Conservation (phyloP, 1,284 basidiomycete species). For the Caloboletus inedulis region DNA sequence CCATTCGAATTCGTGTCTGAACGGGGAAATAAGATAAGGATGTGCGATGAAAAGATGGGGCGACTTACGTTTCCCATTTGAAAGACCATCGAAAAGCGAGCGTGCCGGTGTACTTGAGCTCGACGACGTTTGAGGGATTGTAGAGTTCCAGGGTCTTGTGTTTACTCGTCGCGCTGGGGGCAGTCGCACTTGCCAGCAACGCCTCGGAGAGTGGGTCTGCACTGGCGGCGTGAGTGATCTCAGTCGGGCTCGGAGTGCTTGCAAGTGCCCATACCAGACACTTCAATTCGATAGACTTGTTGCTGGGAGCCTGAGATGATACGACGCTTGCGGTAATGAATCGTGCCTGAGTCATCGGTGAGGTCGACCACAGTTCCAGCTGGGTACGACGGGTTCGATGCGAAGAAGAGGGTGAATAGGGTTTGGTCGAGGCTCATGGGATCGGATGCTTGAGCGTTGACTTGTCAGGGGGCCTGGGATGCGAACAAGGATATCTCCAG, state of each 20-base stretch:
- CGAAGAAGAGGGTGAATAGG: slow-evolving; percentile 70
- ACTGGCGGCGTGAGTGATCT: not conserved
- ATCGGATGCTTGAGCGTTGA: not conserved
- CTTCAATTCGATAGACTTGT: slow-evolving; percentile 54
- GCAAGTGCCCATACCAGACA: slow-evolving; percentile 52
- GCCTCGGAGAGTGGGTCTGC: slow-evolving; percentile 67
- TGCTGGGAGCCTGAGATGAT: slow-evolving; percentile 40
- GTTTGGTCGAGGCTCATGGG: slow-evolving; percentile 76
- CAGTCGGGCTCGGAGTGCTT: not conserved
- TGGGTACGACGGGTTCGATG: slow-evolving; percentile 54
- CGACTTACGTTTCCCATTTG: slow-evolving; percentile 74
- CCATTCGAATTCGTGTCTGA: slow-evolving; percentile 79
- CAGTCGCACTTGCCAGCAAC: slow-evolving; percentile 59
- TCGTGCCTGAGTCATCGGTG: slow-evolving; percentile 54
- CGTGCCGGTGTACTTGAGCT: slow-evolving; percentile 70
- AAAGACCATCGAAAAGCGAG: slow-evolving; percentile 76
- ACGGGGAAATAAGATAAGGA: not conserved
- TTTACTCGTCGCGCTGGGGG: slow-evolving; percentile 63
- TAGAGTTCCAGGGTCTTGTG: slow-evolving; percentile 69
- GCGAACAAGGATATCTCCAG: not conserved
- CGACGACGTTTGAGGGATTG: slow-evolving; percentile 68
- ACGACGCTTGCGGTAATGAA: slow-evolving; percentile 69
- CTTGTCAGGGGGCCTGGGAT: not conserved
- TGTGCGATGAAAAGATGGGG: not conserved
- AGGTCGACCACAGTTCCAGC: slow-evolving; percentile 56